Conservation (phyloP, 768 basidiomycete genomes). For the Mrakia frigida region DNA sequence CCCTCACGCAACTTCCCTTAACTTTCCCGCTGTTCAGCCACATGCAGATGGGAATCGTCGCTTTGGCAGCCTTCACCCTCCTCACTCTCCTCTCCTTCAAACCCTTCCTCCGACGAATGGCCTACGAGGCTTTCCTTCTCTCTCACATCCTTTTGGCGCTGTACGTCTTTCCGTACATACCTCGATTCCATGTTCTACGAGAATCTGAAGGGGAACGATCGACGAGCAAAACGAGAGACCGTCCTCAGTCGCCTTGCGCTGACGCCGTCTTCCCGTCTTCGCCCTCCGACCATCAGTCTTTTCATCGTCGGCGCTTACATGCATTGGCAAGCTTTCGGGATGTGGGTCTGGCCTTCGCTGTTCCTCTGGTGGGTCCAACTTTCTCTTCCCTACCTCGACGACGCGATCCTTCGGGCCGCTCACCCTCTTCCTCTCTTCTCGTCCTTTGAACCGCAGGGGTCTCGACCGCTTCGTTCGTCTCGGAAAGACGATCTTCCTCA, state of each 20-base stretch:
- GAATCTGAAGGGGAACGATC: no score
- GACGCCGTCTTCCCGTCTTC: no score
- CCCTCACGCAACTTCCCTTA: no score
- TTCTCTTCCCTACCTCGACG: neutral
- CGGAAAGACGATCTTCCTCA: conserved; percentile 38
- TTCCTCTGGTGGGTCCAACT: neutral
- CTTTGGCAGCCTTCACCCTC: conserved; percentile 13
- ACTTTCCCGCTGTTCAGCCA: no score
- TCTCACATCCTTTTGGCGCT: conserved; percentile 42
- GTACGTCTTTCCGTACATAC: neutral
- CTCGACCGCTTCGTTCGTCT: conserved; percentile 41
- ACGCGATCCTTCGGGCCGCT: neutral
- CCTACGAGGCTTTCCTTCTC: conserved; percentile 44
- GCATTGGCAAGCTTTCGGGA: conserved; percentile 36
- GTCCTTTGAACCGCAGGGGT: no score
- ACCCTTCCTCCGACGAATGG: conserved; percentile 23
- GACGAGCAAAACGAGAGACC: no score
- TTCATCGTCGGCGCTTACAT: conserved; percentile 37
- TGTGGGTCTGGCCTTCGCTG: conserved; percentile 34
- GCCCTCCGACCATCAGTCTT: neutral
- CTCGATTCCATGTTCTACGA: no score
- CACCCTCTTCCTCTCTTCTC: neutral
- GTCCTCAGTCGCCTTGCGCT: no score
- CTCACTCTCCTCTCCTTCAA: conserved; percentile 18
- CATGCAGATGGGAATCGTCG: conserved; percentile 24